These are phyloP conservation scores for Fagus sylvatica DNA, from an alignment of 306 rosid species.

Conservation along the genomic window DNA sequence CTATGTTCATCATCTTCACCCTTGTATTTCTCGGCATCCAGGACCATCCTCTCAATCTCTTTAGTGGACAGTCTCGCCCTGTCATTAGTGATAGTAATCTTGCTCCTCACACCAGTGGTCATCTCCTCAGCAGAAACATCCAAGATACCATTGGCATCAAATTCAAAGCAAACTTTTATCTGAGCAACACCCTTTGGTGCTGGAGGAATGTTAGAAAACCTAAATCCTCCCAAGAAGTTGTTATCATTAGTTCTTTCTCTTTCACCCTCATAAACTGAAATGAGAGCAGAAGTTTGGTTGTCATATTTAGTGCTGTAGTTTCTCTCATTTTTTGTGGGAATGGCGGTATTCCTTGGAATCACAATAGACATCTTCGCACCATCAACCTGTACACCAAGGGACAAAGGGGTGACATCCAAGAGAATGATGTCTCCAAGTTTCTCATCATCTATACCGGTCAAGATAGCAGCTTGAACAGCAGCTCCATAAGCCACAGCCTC, in stretches of 20 bases:
- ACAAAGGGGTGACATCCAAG: constrained; percentile 20
- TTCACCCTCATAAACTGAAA: constrained; percentile 59
- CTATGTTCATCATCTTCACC: constrained; percentile 63
- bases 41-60: constrained; percentile 57
- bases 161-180: constrained; percentile 57
- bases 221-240: constrained; percentile 53
- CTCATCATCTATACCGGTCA: constrained; percentile 6
- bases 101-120: constrained; percentile 52
- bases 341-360: constrained; percentile 22
- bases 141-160: constrained; percentile 66
- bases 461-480: background rate
- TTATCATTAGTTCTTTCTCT: constrained; percentile 55
- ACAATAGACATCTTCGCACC: constrained; percentile 21
- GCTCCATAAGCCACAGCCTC: constrained; percentile 26
- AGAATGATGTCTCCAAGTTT: constrained; percentile 8
- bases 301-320: constrained; percentile 2
- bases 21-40: constrained; percentile 67
- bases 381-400: constrained; percentile 3
- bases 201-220: constrained; percentile 53
- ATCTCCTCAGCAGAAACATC: constrained; percentile 62
- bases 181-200: constrained; percentile 62
- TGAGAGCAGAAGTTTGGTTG: constrained; percentile 37
- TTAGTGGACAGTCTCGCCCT: constrained; percentile 54
- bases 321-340: constrained; percentile 17
- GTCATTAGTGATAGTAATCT: constrained; percentile 58